phyloP scores from a whole-genome alignment of 108 stramenopile species.

The Mediolabrus comicus region DNA sequence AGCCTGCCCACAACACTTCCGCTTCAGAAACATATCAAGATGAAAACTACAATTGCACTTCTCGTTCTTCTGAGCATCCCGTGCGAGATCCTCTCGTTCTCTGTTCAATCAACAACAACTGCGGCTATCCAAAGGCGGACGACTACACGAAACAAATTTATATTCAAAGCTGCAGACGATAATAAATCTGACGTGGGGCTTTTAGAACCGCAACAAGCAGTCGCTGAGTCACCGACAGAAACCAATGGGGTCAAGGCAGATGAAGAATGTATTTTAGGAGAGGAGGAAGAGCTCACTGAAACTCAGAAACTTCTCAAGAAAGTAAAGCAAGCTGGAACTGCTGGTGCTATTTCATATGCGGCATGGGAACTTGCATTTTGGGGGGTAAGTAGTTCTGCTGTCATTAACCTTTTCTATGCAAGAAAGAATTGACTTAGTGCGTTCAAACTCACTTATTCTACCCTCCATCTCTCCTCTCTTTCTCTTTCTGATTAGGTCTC shows the following conservation, averaged over 20 bases:
- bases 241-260: background rate
- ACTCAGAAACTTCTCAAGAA: constrained; percentile 63
- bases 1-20: too few relatives aligned
- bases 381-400: constrained; percentile 48
- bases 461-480: too few relatives aligned
- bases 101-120: background rate
- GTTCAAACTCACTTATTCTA: background rate
- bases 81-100: background rate
- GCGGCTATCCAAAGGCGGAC: background rate
- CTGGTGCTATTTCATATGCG: constrained; percentile 76
- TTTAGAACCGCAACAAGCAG: background rate
- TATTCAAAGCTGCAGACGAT: background rate
- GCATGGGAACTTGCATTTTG: constrained; percentile 85
- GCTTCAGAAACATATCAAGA: background rate
- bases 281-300: constrained; percentile 15
- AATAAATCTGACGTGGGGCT: too few relatives aligned
- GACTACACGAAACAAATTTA: background rate
- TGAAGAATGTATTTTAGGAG: background rate
- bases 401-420: too few relatives aligned
- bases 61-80: background rate
- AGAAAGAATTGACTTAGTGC: too few relatives aligned
- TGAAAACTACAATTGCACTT: background rate
- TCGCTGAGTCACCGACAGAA: background rate
- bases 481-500: constrained; percentile 1
- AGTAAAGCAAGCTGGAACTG: constrained; percentile 76